These are phyloP conservation scores for Coemansia sp. DNA, from an alignment of 192 early-diverging fungal species.

Conservation along the genomic window DNA sequence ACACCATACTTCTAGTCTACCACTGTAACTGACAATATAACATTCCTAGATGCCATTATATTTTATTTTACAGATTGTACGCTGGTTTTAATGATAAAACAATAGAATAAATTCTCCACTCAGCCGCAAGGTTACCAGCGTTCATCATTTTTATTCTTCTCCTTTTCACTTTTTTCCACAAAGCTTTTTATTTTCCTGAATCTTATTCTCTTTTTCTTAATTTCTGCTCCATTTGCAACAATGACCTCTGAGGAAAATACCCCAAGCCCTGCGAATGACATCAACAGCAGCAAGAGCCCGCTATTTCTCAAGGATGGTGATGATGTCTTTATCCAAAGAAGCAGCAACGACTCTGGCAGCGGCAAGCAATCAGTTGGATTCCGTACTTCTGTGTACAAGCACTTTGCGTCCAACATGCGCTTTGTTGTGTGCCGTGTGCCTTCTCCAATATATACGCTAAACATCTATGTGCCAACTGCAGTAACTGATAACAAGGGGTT, in stretches of 20 bases:
- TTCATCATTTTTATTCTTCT: no score
- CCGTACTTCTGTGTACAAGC: constrained; percentile 53
- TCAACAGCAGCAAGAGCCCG: not conserved
- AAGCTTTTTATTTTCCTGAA: not conserved
- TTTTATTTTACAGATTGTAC: no score
- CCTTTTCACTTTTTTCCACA: no score
- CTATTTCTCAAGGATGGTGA: constrained; percentile 35
- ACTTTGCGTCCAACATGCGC: constrained; percentile 56
- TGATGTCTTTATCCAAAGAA: constrained; percentile 32
- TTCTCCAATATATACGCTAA: constrained; percentile 67
- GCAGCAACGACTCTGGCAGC: not conserved
- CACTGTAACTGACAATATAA: no score
- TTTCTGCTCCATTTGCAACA: not conserved
- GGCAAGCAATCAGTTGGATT: constrained; percentile 10
- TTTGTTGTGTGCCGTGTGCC: constrained; percentile 65
- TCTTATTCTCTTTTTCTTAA: not conserved
- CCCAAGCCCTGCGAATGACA: not conserved
- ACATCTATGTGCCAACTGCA: constrained; percentile 77
- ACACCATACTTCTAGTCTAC: no score
- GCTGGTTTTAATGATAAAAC: no score
- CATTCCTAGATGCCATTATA: no score
- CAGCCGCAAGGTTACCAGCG: no score
- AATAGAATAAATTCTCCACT: no score
- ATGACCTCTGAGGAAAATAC: not conserved
- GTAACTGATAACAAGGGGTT: constrained; percentile 66